phyloP scores from a whole-genome alignment of 2,329 filamentous ascomycete genomes.

The Epichloe hybrida region DNA sequence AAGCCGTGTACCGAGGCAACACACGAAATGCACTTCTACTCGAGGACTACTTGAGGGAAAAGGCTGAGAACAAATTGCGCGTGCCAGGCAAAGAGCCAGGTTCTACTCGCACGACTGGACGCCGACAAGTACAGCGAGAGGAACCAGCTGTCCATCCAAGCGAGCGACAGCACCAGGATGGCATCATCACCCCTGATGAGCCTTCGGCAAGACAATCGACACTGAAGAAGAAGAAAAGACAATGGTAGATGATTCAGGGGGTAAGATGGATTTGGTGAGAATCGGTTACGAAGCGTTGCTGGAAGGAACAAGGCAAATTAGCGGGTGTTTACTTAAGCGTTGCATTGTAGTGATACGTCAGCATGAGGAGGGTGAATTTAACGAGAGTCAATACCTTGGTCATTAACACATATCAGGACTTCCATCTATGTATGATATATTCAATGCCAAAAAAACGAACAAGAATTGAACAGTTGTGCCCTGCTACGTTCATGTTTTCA shows the following conservation, averaged over 20 bases:
- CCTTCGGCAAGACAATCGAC: not conserved
- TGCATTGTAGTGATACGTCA: too few relatives aligned
- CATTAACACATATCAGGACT: too few relatives aligned
- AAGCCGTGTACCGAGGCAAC: slow-evolving; percentile 62
- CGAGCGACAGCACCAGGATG: not conserved
- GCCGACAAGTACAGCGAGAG: slow-evolving; percentile 26
- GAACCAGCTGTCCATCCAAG: not conserved
- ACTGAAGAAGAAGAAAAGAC: not conserved
- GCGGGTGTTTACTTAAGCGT: not conserved
- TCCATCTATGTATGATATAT: too few relatives aligned
- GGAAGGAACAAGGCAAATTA: not conserved
- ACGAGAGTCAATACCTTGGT: too few relatives aligned
- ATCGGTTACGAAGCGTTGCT: not conserved
- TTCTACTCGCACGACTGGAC: slow-evolving; percentile 36
- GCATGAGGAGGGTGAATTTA: too few relatives aligned
- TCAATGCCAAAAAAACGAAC: too few relatives aligned
- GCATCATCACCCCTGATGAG: not conserved
- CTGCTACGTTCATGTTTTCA: not conserved
- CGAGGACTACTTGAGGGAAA: slow-evolving; percentile 53
- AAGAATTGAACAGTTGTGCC: too few relatives aligned
- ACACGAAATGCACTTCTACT: slow-evolving; percentile 60
- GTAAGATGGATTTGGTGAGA: too few relatives aligned
- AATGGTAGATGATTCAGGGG: not conserved
- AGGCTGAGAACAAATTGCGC: slow-evolving; percentile 45
- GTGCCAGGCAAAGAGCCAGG: slow-evolving; percentile 30